phyloP scores from a whole-genome alignment of 768 basidiomycete genomes.

The Termitomyces sp. region DNA sequence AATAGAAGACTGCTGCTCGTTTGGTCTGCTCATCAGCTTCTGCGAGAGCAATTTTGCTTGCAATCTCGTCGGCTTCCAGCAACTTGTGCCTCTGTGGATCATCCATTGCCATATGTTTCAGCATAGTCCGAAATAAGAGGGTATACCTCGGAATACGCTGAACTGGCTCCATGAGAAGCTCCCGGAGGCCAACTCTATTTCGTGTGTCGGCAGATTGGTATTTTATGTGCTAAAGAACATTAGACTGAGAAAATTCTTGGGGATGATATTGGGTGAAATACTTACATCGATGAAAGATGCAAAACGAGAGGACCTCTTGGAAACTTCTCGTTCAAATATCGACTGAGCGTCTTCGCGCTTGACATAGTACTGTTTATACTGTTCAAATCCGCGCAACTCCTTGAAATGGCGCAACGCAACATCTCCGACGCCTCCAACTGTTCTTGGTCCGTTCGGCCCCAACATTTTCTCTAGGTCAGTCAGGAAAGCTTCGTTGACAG shows the following conservation, averaged over 20 bases:
- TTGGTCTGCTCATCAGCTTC: conserved; percentile 92
- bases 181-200: conserved; percentile 85
- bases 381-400: conserved; percentile 79
- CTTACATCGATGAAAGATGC: conserved; percentile 84
- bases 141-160: conserved; percentile 96
- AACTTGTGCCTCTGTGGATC: conserved; percentile 80
- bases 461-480: conserved; percentile 79
- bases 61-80: conserved; percentile 80
- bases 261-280: conserved; percentile 12
- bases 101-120: conserved; percentile 78
- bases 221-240: conserved; percentile 66
- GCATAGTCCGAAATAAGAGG: conserved; percentile 86
- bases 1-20: conserved; percentile 85
- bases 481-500: conserved; percentile 87
- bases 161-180: conserved; percentile 94
- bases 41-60: conserved; percentile 86
- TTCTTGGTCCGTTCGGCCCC: conserved; percentile 49
- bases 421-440: conserved; percentile 73
- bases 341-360: conserved; percentile 91
- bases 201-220: conserved; percentile 70
- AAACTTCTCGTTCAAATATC: conserved; percentile 81
- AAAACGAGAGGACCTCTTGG: conserved; percentile 79
- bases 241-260: conserved; percentile 1
- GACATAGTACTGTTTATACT: conserved; percentile 87
- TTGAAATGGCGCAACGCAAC: conserved; percentile 86